Evolutionary conservation across 225 moss, liverwort and hornwort genomes (phyloP), one percentile per base, ranked within the genome.

Genomic region (Asterella californica): DNA sequence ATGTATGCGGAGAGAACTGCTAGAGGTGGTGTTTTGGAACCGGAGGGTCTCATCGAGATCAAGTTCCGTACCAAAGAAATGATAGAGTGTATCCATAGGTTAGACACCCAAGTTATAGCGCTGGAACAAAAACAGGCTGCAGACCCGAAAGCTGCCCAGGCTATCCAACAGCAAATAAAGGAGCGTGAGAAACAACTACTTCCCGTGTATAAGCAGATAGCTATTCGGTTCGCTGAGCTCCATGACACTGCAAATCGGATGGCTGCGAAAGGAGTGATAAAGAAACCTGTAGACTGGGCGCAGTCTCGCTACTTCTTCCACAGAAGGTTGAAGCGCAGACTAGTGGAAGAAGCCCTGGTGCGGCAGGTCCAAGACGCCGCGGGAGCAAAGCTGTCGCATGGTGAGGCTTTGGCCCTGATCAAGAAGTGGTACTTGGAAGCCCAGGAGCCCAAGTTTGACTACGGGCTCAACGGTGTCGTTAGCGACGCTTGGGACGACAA

Each of bases 21-120:
- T 0, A 82, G 84, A 62, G 96, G 94, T 32, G 96, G 96, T 1
- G 96, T 97, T 38, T 54, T 97, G 63, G 96, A 97, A 82, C 96
- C 96, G 0, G 94, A 97, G 75, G 96, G 96, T 17, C 87, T 97
- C 79, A 92, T 97, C 57, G 96, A 97, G 79, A 97, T 97, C 83
- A 97, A 97, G 88, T 97, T 97, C 83, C 91, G 96, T 17, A 82
- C 72, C 60, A 89, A 83, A 29, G 93, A 94, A 76, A 90, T 97
- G 21, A 64, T 91, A 1, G 94, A 97, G 48, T 93, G 93, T 82
- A 97, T 97, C 83, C 90, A 97, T 79, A 86, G 96, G 61, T 50
- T 94, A 14, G 96, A 94, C 62, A 86, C 91, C 21, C 77, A 89
- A 78, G 77, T 97, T 0, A 67, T 77, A 9, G 80, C 83, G 0